Evolutionary conservation across 2,329 filamentous ascomycete genomes (phyloP).

Genomic region (Penicillium griseofulvum): DNA sequence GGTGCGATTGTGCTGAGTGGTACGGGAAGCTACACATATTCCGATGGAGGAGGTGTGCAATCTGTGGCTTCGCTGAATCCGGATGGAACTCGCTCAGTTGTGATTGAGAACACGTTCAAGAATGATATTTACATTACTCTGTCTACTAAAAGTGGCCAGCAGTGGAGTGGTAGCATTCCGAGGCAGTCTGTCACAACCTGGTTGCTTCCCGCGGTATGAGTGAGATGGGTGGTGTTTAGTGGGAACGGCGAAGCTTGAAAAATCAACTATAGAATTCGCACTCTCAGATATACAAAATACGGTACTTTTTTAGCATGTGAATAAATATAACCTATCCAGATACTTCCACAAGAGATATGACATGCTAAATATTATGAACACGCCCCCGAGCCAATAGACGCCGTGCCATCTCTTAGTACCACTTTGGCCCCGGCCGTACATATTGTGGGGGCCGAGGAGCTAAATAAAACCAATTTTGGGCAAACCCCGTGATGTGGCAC

Average conservation of each 20-base stretch:
- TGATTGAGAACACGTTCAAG: slow-evolving; percentile 49
- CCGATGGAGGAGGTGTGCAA: slow-evolving; percentile 39
- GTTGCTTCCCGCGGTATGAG: slow-evolving; percentile 22
- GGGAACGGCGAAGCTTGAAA: background rate
- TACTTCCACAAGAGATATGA: too few species aligned
- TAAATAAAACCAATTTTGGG: background rate
- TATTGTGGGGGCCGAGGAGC: background rate
- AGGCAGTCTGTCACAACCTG: slow-evolving; percentile 31
- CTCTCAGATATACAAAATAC: background rate
- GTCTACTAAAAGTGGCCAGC: slow-evolving; percentile 19
- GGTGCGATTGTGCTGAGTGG: slow-evolving; percentile 46
- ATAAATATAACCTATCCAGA: too few species aligned
- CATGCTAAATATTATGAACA: background rate
- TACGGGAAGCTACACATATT: slow-evolving; percentile 47
- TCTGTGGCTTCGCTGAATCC: slow-evolving; percentile 50
- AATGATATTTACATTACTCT: slow-evolving; percentile 47
- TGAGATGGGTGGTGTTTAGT: background rate
- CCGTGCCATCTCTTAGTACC: background rate
- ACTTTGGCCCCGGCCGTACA: too few species aligned
- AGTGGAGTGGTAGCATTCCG: slow-evolving; percentile 31
- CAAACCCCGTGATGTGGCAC: background rate
- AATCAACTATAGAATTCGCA: too few species aligned
- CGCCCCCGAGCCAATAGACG: background rate
- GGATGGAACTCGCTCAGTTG: slow-evolving; percentile 47
- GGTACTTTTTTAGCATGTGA: background rate